phyloP scores from a whole-genome alignment of 768 basidiomycete genomes.

The Trametes cingulata region DNA sequence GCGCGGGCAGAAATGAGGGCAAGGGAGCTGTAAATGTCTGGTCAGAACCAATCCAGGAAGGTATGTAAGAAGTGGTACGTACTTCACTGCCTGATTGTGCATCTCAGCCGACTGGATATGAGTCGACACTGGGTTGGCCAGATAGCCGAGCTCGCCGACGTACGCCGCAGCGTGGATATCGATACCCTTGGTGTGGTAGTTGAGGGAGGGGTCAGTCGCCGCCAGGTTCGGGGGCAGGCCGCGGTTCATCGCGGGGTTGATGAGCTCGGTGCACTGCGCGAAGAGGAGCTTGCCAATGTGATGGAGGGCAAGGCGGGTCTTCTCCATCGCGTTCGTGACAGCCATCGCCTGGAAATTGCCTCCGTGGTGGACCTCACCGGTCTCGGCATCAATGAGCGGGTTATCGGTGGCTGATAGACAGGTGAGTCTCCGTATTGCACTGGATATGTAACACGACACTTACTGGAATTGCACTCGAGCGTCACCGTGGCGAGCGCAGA shows the following conservation, averaged over 20 bases:
- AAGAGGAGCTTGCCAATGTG: constrained; percentile 54
- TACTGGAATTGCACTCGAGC: constrained; percentile 82
- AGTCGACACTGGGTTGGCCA: constrained; percentile 83
- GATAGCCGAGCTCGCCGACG: constrained; percentile 75
- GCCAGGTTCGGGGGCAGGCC: constrained; percentile 81
- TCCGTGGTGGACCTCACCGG: constrained; percentile 70
- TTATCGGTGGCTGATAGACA: constrained; percentile 75
- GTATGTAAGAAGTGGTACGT: constrained; percentile 29
- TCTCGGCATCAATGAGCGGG: constrained; percentile 73
- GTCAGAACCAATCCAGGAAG: constrained; percentile 15
- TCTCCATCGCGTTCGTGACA: constrained; percentile 86
- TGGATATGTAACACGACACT: constrained; percentile 28
- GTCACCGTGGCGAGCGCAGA: constrained; percentile 63
- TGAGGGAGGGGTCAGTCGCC: constrained; percentile 75
- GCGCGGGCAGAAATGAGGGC: constrained; percentile 83
- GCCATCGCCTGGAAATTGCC: constrained; percentile 92
- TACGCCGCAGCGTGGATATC: constrained; percentile 87
- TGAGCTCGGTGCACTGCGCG: constrained; percentile 63
- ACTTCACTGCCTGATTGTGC: constrained; percentile 94
- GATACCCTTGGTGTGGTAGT: constrained; percentile 83
- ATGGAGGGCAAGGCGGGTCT: constrained; percentile 62
- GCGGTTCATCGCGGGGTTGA: constrained; percentile 82
- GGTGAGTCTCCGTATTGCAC: background rate
- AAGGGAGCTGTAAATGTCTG: constrained; percentile 55
- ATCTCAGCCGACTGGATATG: constrained; percentile 88